Evolutionary conservation across 345 rosid genomes (phyloP), one percentile per base, ranked within the genome.

Genomic region (Durio zibethinus): DNA sequence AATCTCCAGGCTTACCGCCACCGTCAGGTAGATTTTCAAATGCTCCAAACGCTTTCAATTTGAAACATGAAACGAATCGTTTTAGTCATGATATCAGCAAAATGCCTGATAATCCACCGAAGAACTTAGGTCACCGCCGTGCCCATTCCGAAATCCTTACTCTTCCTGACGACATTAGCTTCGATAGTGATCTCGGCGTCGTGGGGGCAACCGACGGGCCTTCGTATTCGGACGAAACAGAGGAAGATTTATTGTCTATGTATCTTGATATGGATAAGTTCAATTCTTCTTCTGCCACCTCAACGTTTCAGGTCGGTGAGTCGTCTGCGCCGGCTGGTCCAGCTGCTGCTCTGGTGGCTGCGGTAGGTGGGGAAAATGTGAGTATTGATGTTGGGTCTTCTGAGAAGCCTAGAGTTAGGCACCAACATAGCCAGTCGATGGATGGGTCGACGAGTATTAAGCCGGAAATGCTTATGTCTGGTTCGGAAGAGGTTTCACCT

Each of bases 181-280:
- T 96, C 57, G 95, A 93, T 76, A 87, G 93, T 83, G 99, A 93
- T 83, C 95, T 93, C 47, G 94, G 99, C 18, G 93, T 90, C 29
- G 94, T 92, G 69, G 97, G 94, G 74, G 88, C 82, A 38, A 88
- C 78, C 10, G 97, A 90, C 76, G 97, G 91, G 33, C 91, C 97
- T 35, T 87, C 97, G 38, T 86, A 88, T 56, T 92, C 97, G 1
- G 98, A 92, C 60, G 98, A 92, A 53, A 90, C 94, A 1, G 98
- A 91, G 80, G 99, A 93, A 53, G 99, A 93, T 72, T 83, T 92
- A 36, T 52, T 92, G 3, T 88, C 94, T 10, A 87, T 92, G 92
- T 96, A 89, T 80, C 91, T 96, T 67, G 97, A 93, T 83, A 89
- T 96, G 94, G 98, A 96, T 79, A 96, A 92, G 89, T 82, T 96